A percentile compares a stretch with the other conserved stretches of the same genome.
Conservation (phyloP, 2,329 filamentous ascomycete genomes). For the Monilinia fructigena region DNA sequence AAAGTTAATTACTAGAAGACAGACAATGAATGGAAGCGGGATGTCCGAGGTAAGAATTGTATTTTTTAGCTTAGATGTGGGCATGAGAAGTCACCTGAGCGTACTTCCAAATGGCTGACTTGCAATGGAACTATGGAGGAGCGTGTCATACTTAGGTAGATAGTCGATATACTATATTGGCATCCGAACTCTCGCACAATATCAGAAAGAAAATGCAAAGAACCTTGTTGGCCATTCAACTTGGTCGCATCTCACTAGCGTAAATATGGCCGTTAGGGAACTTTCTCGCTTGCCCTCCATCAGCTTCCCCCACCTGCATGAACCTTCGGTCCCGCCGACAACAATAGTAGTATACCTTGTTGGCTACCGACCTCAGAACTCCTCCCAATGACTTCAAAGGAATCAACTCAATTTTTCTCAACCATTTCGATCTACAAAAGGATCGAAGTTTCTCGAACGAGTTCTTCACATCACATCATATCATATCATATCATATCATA, state of each 20-base stretch:
- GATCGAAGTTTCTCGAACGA: background rate
- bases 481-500: background rate
- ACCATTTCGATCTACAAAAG: background rate
- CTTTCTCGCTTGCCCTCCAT: background rate
- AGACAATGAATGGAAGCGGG: background rate
- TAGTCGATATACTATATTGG: background rate
- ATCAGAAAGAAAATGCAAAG: background rate
- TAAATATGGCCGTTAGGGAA: background rate
- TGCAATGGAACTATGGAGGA: background rate
- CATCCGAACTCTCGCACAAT: background rate
- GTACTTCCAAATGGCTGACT: background rate
- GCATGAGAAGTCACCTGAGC: too few species aligned
- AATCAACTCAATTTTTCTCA: background rate
- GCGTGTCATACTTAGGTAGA: background rate
- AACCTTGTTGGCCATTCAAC: constrained; percentile 5
- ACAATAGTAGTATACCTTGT: constrained; percentile 1
- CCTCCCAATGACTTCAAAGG: background rate
- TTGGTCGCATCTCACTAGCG: background rate
- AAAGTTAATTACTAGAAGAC: background rate
- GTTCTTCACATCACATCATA: background rate
- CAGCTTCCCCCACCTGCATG: background rate
- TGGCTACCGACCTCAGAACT: background rate
- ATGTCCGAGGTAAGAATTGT: background rate
- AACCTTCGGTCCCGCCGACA: background rate
- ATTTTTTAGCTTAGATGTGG: too few species aligned